Conservation (phyloP, 1,284 basidiomycete species). For the Neonothopanus nambi region DNA sequence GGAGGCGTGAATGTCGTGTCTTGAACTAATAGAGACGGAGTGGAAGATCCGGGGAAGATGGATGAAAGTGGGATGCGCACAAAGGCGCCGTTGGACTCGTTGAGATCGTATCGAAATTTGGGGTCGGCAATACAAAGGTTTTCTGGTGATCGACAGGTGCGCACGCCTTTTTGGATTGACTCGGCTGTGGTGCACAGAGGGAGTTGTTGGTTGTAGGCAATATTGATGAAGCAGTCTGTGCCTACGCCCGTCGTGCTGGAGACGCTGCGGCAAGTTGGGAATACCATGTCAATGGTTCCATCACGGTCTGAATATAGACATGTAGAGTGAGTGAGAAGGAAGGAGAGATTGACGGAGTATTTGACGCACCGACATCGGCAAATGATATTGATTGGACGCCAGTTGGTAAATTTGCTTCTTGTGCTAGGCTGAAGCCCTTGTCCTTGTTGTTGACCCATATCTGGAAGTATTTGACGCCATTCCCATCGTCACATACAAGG, state of each 20-base stretch:
- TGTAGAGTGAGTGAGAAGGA: conserved; percentile 5
- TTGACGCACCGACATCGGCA: conserved; percentile 81
- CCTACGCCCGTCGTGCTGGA: conserved; percentile 72
- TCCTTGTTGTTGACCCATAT: conserved; percentile 90
- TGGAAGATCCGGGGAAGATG: conserved; percentile 51
- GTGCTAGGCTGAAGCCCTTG: conserved; percentile 72
- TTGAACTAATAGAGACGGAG: conserved; percentile 61
- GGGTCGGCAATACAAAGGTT: conserved; percentile 84
- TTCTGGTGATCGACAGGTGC: conserved; percentile 73
- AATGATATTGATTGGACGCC: conserved; percentile 85
- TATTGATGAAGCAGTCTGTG: conserved; percentile 79
- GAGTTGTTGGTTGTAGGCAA: conserved; percentile 93
- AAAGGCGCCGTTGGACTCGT: conserved; percentile 62
- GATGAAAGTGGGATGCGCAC: conserved; percentile 66
- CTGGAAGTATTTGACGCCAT: conserved; percentile 69
- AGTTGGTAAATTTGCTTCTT: conserved; percentile 69
- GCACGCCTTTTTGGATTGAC: conserved; percentile 50
- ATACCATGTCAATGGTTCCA: conserved; percentile 94
- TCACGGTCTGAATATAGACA: conserved; percentile 75
- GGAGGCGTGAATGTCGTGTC: conserved; percentile 63
- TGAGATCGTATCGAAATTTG: conserved; percentile 78
- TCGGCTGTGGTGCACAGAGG: conserved; percentile 71
- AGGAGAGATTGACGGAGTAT: neutral
- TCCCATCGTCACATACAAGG: conserved; percentile 76
- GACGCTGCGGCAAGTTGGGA: conserved; percentile 78